Conservation (phyloP, 164 flowering plant species). For the Sedum album region DNA sequence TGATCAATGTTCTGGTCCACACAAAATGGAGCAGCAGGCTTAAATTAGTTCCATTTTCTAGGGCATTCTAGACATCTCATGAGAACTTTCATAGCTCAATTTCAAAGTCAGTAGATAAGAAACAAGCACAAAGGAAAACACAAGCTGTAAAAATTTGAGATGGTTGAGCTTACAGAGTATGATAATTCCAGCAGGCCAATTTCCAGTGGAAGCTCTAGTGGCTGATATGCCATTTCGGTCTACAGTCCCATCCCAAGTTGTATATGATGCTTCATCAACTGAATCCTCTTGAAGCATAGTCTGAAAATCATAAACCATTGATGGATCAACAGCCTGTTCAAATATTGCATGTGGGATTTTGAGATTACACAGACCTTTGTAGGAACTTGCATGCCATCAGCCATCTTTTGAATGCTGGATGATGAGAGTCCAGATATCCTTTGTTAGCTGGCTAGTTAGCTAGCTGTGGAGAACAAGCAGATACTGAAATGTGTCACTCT, state of each 20-base stretch:
- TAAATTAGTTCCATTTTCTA: too few relatives aligned
- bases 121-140: too few relatives aligned
- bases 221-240: constrained; percentile 71
- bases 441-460: too few relatives aligned
- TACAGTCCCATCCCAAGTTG: constrained; percentile 77
- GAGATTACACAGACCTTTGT: constrained; percentile 29
- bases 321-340: background rate
- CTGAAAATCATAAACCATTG: constrained; percentile 16
- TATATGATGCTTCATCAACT: too few relatives aligned
- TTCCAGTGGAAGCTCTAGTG: constrained; percentile 46
- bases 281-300: constrained; percentile 28
- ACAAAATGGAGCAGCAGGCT: too few relatives aligned
- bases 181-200: constrained; percentile 68
- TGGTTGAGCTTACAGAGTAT: constrained; percentile 48
- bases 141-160: background rate
- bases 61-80: too few relatives aligned
- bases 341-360: background rate
- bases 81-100: background rate
- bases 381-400: constrained; percentile 26
- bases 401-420: constrained; percentile 23
- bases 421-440: too few relatives aligned
- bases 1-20: too few relatives aligned
- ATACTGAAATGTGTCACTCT: constrained; percentile 5
- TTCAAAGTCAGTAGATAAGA: too few relatives aligned
- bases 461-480: background rate